These are phyloP conservation scores for Diversispora eburnea DNA, from an alignment of 192 early-diverging fungal genomes.

Conservation along the genomic window DNA sequence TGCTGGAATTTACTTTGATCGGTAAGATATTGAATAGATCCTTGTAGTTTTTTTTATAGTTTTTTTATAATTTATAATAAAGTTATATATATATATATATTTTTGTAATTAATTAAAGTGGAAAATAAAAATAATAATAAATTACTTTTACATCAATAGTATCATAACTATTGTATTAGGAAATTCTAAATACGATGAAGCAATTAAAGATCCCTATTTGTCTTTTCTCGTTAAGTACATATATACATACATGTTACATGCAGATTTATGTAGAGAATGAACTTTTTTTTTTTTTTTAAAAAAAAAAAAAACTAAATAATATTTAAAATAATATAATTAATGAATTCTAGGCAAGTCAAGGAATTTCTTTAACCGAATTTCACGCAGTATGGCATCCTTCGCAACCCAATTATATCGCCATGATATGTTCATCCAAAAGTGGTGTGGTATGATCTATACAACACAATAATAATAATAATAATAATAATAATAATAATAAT, in stretches of 20 bases:
- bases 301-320: neutral
- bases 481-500: no score
- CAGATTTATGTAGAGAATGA: neutral
- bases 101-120: neutral
- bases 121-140: no score
- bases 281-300: neutral
- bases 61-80: neutral
- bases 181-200: neutral
- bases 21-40: neutral
- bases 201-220: slow-evolving; percentile 14
- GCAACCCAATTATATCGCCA: slow-evolving; percentile 72
- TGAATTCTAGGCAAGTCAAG: slow-evolving; percentile 30
- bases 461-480: no score
- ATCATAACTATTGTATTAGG: slow-evolving; percentile 15
- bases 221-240: slow-evolving; percentile 4
- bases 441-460: neutral
- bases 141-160: neutral
- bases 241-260: neutral
- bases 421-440: slow-evolving; percentile 34
- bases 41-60: neutral
- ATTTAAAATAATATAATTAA: neutral
- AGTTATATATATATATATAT: neutral
- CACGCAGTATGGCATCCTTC: slow-evolving; percentile 57
- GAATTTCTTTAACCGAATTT: slow-evolving; percentile 57
- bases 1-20: slow-evolving; percentile 10